Evolutionary conservation across 495 filamentous ascomycete genomes (phyloP).

Genomic region (Mytilinidion resinicola): DNA sequence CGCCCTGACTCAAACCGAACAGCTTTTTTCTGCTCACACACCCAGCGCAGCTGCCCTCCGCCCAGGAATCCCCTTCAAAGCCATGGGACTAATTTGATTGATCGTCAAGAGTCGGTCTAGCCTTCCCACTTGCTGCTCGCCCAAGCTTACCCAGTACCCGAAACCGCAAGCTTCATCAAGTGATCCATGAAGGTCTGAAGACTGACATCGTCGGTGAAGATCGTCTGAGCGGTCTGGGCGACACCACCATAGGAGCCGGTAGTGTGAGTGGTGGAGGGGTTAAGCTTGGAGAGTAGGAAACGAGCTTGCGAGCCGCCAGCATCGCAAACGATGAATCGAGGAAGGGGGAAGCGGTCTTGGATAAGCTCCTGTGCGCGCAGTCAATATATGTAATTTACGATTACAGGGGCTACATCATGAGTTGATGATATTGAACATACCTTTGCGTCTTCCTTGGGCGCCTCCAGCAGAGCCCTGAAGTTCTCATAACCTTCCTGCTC

Average conservation of each 20-base stretch:
- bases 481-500: constrained; percentile 99
- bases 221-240: constrained; percentile 88
- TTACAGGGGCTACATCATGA: background rate
- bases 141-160: constrained; percentile 13
- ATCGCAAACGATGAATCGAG: constrained; percentile 98
- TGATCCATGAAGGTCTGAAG: constrained; percentile 99
- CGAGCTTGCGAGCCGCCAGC: constrained; percentile 96
- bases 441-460: constrained; percentile 96
- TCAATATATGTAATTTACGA: constrained; percentile 12
- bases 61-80: too few species aligned
- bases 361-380: constrained; percentile 70
- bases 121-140: too few species aligned
- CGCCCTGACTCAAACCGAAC: too few species aligned
- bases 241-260: constrained; percentile 85
- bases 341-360: constrained; percentile 92
- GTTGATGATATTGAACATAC: constrained; percentile 45
- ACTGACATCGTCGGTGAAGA: constrained; percentile 98
- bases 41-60: too few species aligned
- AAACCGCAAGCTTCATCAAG: constrained; percentile 73
- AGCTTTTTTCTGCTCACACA: too few species aligned
- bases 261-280: constrained; percentile 97
- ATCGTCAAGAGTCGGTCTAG: too few species aligned
- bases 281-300: constrained; percentile 95
- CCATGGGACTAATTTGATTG: too few species aligned
- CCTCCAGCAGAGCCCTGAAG: constrained; percentile 79